Conservation (phyloP, 2,329 filamentous ascomycete species). For the Colletotrichum lini region DNA sequence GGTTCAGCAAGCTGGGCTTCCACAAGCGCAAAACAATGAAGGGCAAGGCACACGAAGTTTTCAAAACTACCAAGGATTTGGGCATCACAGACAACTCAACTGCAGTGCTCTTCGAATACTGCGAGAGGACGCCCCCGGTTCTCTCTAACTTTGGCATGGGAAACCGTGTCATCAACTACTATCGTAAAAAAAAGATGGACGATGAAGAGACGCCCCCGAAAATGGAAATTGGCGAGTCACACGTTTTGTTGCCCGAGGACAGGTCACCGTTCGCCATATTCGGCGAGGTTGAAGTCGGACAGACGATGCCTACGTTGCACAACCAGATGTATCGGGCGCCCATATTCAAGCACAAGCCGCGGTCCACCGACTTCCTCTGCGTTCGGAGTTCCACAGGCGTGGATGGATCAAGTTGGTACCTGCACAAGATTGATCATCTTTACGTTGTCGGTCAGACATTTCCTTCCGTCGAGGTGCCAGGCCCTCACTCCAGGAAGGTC, state of each 20-base stretch:
- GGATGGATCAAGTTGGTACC: conserved; percentile 83
- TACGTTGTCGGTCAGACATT: conserved; percentile 94
- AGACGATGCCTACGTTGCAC: conserved; percentile 90
- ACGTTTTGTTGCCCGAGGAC: conserved; percentile 91
- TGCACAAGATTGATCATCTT: conserved; percentile 92
- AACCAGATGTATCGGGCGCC: conserved; percentile 97
- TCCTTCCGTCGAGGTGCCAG: conserved; percentile 91
- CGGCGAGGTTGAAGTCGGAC: conserved; percentile 90
- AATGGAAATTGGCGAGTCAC: conserved; percentile 88
- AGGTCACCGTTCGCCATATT: conserved; percentile 97
- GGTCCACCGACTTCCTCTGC: conserved; percentile 87
- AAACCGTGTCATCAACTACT: conserved; percentile 96
- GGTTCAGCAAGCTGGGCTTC: conserved; percentile 78
- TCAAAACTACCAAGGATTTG: conserved; percentile 84
- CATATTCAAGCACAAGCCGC: conserved; percentile 87
- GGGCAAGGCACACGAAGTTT: conserved; percentile 84
- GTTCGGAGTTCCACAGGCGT: conserved; percentile 85
- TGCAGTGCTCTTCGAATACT: conserved; percentile 92
- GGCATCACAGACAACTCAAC: conserved; percentile 91
- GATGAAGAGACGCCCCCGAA: conserved; percentile 85
- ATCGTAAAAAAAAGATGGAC: conserved; percentile 81
- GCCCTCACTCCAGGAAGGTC: conserved; percentile 93
- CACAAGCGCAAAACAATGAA: conserved; percentile 88
- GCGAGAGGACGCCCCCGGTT: conserved; percentile 91
- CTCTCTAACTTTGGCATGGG: conserved; percentile 99